Base-by-base conservation (phyloP, 176 grass and related monocot genomes). In the Pontederia crassipes region DNA sequence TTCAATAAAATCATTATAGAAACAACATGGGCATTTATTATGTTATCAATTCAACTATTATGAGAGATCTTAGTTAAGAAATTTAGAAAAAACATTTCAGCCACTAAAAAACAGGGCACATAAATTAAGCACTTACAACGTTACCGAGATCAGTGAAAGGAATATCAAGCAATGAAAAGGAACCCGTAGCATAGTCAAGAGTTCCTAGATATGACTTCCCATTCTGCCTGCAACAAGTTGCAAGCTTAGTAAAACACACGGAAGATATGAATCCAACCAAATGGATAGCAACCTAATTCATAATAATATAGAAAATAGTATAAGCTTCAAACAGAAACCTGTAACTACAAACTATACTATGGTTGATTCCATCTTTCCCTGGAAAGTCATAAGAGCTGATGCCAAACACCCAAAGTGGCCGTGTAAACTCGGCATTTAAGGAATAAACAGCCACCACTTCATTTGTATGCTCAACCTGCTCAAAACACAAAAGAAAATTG, bases 381-480 rank as follows among this genome's bases (percentile, higher is more conserved):
- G 87, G 77, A 85, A 96, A 96, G 85, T 74, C 81, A 8, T 90
- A 96, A 14, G 91, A 96, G 58, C 66, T 90, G 53, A 85, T 90
- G 69, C 91, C 91, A 71, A 87, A 96, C 75, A 85, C 78, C 91
- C 91, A 96, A 14, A 96, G 58, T 54, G 91, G 86, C 48, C 63
- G 80, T 62, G 91, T 86, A 64, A 90, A 96, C 59, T 96, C 91
- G 75, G 91, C 91, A 74, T 96, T 78, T 27, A 96, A 51, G 17
- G 75, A 45, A 81, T 87, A 85, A 40, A 96, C 40, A 47, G 81
- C 62, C 69, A 84, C 78, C 24, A 80, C 68, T 70, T 90, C 86
- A 72, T 88, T 90, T 63, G 74, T 87, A 2, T 80, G 8, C 78
- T 96, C 92, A 73, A 87, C 61, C 92, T 96, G 77, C 49, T 26